These are phyloP conservation scores for Botryotinia narcissicola DNA, from an alignment of 2,329 filamentous ascomycete genomes.

Conservation along the genomic window DNA sequence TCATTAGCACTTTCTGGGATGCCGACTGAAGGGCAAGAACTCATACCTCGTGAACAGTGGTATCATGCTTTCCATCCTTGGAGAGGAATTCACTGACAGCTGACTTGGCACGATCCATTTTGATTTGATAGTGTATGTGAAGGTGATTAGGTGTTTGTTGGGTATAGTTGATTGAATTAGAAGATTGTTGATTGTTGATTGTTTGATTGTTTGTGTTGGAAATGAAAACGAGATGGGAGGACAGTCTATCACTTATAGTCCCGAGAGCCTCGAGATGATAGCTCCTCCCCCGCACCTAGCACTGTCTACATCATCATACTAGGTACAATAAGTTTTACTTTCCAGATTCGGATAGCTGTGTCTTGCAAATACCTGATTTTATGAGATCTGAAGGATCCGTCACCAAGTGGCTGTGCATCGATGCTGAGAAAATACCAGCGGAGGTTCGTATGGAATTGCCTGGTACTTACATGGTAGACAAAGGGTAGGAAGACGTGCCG, in stretches of 20 bases:
- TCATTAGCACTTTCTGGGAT: conserved; percentile 11
- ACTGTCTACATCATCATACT: conserved; percentile 6
- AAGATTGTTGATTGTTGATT: background rate
- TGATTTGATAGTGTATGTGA: conserved; percentile 20
- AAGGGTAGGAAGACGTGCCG: background rate
- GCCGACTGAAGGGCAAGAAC: background rate
- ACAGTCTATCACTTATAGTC: conserved; percentile 2
- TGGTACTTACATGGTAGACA: background rate
- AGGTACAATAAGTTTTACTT: background rate
- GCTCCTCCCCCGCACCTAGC: background rate
- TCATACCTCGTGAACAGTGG: conserved; percentile 61
- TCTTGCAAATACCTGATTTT: background rate
- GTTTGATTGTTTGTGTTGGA: background rate
- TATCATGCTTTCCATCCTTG: conserved; percentile 63
- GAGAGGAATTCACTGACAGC: conserved; percentile 60
- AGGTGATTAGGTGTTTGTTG: conserved; percentile 3
- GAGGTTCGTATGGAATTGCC: background rate
- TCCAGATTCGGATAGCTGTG: background rate
- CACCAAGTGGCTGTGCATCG: conserved; percentile 14
- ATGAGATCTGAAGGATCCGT: background rate
- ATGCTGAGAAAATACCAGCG: background rate
- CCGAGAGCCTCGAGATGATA: background rate
- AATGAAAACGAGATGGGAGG: conserved; percentile 14
- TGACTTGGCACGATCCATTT: conserved; percentile 64
- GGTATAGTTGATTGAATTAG: background rate